Percentiles rank a stretch among this genome's conserved stretches.
Evolutionary conservation across 345 rosid species (phyloP).

Genomic region (Populus alba): DNA sequence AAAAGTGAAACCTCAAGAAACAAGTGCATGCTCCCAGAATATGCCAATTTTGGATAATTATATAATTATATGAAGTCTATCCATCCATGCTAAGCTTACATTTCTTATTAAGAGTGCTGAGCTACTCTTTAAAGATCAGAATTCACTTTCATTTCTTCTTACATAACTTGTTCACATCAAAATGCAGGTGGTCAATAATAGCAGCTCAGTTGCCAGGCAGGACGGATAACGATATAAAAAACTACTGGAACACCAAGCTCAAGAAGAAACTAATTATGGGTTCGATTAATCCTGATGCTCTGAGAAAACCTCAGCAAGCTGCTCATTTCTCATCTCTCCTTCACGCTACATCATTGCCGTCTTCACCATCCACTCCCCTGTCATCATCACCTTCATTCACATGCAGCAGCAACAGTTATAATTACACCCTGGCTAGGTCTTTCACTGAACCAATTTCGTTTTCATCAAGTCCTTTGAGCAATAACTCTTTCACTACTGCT

Average conservation of each 20-base stretch:
- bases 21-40: slow-evolving; percentile 28
- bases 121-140: not conserved
- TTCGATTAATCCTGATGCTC: slow-evolving; percentile 4
- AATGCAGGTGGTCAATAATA: slow-evolving; percentile 36
- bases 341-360: slow-evolving; percentile 20
- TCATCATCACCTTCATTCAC: slow-evolving; percentile 28
- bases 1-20: not conserved
- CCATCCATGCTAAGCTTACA: slow-evolving; percentile 1
- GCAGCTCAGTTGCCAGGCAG: slow-evolving; percentile 41
- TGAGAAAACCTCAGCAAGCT: slow-evolving; percentile 17
- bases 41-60: slow-evolving; percentile 20
- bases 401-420: slow-evolving; percentile 23
- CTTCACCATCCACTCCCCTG: slow-evolving; percentile 27
- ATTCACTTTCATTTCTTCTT: not conserved
- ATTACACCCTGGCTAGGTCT: slow-evolving; percentile 26
- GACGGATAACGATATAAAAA: slow-evolving; percentile 34
- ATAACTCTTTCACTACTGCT: slow-evolving; percentile 30
- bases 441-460: slow-evolving; percentile 28
- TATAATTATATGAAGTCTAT: not conserved
- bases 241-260: slow-evolving; percentile 40
- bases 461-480: slow-evolving; percentile 39
- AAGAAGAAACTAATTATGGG: slow-evolving; percentile 42
- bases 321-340: slow-evolving; percentile 20
- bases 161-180: not conserved
- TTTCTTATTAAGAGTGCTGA: not conserved